Evolutionary conservation across 192 early-diverging fungal genomes (phyloP), one percentile per base, ranked within the genome.

Genomic region (Backusella tuberculispora): DNA sequence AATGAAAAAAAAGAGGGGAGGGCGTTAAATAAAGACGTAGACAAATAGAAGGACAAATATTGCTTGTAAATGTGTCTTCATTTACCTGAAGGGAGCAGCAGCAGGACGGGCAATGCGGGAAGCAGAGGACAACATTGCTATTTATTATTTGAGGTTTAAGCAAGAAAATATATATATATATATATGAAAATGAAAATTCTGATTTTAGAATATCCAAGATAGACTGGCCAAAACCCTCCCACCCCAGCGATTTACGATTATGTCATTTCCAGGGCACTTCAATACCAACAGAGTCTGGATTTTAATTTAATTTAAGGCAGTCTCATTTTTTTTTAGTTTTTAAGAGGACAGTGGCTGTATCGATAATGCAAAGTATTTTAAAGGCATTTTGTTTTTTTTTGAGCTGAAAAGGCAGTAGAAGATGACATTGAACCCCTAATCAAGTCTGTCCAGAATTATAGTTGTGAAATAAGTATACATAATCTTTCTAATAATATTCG

Each of bases 101-200:
- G 74, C 71, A 69, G 81, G 76, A 50, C 81, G 81, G 71, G 72
- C 75, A 69, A 77, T 73, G 72, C 79, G 76, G 69, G 77, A 68
- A 76, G 73, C 71, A 73, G 79, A 44, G 63, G 72, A 78, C 74
- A 82, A 42, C 70, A 66, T 72, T 77, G 38, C 41, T 72, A 12
- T 50, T 50, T 48, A 48, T 7, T 17, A 48, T n/a, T n/a, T n/a
- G 47, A 48, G 5, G 7, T 14, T 48, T 48, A 6, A 8, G 46
- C 15, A 17, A 48, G 15, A 48, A 48, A 15, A 48, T n/a, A n/a
- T n/a, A n/a, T n/a, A n/a, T n/a, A n/a, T n/a, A n/a, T n/a, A n/a
- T n/a, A 17, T 6, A 17, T 17, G 14, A 15, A 15, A 15, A 48
- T 15, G 14, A 13, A 5, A 48, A 5, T 48, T 15, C 14, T 48